Evolutionary conservation across 805 yeast genomes (phyloP).

Genomic region (Cyberlindnera xishuangbannaensis): DNA sequence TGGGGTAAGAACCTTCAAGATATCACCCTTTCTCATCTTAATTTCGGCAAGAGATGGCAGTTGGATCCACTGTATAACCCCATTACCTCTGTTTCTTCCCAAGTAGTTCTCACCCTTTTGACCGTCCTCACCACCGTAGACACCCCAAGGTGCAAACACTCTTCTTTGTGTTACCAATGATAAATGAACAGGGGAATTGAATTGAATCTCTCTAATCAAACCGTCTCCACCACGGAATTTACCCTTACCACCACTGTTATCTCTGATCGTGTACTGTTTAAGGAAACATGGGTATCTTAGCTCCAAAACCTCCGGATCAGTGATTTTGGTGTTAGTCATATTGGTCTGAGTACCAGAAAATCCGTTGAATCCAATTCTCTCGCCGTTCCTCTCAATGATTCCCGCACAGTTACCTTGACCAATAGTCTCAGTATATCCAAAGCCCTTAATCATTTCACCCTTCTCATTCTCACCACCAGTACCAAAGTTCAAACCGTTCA

Average conservation of each 20-base stretch:
- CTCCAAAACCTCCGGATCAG: constrained; percentile 51
- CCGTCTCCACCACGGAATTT: constrained; percentile 48
- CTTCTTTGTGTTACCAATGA: constrained; percentile 48
- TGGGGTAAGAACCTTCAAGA: constrained; percentile 34
- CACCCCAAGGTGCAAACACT: constrained; percentile 48
- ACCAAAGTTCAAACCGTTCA: constrained; percentile 54
- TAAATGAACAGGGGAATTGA: constrained; percentile 34
- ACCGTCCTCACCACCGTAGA: constrained; percentile 50
- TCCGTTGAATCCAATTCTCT: constrained; percentile 52
- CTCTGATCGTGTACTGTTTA: constrained; percentile 38
- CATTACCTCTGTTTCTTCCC: constrained; percentile 29
- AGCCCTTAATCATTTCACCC: constrained; percentile 39
- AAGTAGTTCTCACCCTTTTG: constrained; percentile 38
- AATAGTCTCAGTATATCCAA: constrained; percentile 51
- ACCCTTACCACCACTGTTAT: constrained; percentile 45
- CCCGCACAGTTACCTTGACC: constrained; percentile 55
- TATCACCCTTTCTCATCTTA: constrained; percentile 33
- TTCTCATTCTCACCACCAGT: constrained; percentile 35
- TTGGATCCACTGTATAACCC: constrained; percentile 29
- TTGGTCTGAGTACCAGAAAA: constrained; percentile 50
- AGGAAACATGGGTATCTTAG: constrained; percentile 46
- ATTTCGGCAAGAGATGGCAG: constrained; percentile 31
- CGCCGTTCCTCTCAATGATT: constrained; percentile 56
- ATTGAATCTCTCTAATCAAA: constrained; percentile 42
- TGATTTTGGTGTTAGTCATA: constrained; percentile 48